Base-by-base conservation (phyloP, 1,284 basidiomycete species). In the Phellinidium pouzarii region DNA sequence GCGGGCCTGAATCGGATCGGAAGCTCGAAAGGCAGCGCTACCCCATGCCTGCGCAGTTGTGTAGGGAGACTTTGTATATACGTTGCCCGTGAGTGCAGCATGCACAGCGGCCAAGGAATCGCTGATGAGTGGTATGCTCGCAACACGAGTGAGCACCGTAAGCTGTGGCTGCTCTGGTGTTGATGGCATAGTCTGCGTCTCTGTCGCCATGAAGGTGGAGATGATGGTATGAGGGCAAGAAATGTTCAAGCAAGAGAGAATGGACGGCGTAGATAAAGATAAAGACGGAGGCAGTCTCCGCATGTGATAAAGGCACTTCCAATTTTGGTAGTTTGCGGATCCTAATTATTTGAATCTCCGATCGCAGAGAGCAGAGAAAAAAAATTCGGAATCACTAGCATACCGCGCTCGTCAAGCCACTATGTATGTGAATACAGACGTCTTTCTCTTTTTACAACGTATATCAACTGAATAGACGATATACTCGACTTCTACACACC, bases 71-170 rank as follows among this genome's bases (percentile, higher is more conserved):
- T 77, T 74, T 22, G 82, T 87, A 65, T 79, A 78, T 2, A 72
- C 54, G 68, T 86, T 83, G 47, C 69, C 72, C 29, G 72, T 71
- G 54, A 90, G 74, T 14, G 79, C 76, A 23, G 70, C 65, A 64
- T 85, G 78, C 53, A 88, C 65, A 36, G 79, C 74, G 55, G 71
- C 71, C 52, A 87, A 65, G 1, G 79, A 79, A 52, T 78, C 81
- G 45, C 77, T 76, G 61, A 90, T 72, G 47, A 89, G 68, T 19
- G 87, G 87, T 56, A 88, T 87, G 49, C 78, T 75, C 17, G 73
- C 75, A 51, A 90, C 76, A 55, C 86, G 81, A 48, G 64, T 62
- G 55, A 90, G 58, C 58, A 79, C 70, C 44, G 79, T 87, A 61
- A 86, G 61, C 64, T 81, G 78, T 43, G 82, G 78, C 17, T 68